Base-by-base conservation (phyloP, 805 yeast species). In the Cyberlindnera euphorbiiphila region DNA sequence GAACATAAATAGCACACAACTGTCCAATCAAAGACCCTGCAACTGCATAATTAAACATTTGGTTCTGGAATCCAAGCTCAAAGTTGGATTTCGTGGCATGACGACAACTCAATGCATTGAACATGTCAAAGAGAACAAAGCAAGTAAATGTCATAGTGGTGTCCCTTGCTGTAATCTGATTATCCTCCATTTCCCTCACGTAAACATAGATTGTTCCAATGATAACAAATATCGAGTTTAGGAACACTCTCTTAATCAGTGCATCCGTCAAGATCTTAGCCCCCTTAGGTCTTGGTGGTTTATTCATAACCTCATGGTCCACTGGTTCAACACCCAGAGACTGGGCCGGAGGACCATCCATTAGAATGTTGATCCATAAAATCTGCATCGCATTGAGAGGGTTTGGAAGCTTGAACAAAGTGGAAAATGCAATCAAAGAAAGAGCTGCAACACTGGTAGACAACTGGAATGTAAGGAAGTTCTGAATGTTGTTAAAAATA, bases 311-410 rank as follows among this genome's bases (percentile, higher is more conserved):
- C 59, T 84, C 95, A 45, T 84, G 88, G 56, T 91, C 98, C 11
- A 91, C 98, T 1, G 96, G 95, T 64, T 91, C 98, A 22, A 93
- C 98, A 42, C 98, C 98, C 29, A 91, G 68, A 0, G 95, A 85
- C 65, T 91, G 98, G 2, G 98, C 98, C 4, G 98, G 98, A 9
- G 98, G 98, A 1, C 98, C 98, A 65, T 91, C 98, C 98, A 91
- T 91, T 41, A 91, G 71, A 46, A 91, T 93, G 60, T 91, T 91
- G 59, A 91, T 91, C 97, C 98, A 91, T 53, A 91, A 68, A 52
- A 91, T 93, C 68, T 93, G 98, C 98, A 91, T 91, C 20, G 98
- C 96, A 58, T 91, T 91, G 51, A 91, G 72, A 9, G 98, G 98
- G 51, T 87, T 89, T 34, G 96, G 96, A 42, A 91, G 70, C 41